Evolutionary conservation across 225 moss, liverwort and hornwort genomes (phyloP).

Genomic region (Takakia lepidozioides): DNA sequence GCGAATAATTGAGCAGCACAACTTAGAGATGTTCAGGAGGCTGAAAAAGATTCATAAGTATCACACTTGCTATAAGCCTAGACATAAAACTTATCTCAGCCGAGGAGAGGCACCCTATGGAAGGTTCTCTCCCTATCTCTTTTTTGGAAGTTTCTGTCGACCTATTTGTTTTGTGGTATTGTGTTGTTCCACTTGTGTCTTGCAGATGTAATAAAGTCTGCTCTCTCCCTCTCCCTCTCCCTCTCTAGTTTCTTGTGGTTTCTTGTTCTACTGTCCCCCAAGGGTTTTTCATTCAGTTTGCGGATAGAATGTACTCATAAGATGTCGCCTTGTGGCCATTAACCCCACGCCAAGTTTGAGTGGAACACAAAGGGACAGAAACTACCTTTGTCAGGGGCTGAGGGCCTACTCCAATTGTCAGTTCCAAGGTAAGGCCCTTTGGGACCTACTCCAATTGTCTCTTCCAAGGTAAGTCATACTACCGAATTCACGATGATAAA

Average conservation of each 20-base stretch:
- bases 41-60: slow-evolving; percentile 15
- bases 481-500: too few relatives aligned
- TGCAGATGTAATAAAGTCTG: slow-evolving; percentile 4
- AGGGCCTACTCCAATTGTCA: too few relatives aligned
- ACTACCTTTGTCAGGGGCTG: too few relatives aligned
- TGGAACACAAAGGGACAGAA: too few relatives aligned
- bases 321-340: too few relatives aligned
- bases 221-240: not conserved
- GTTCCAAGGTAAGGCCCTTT: too few relatives aligned
- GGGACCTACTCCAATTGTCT: too few relatives aligned
- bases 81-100: slow-evolving; percentile 15
- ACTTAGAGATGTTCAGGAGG: slow-evolving; percentile 14
- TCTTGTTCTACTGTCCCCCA: not conserved
- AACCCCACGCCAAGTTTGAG: too few relatives aligned
- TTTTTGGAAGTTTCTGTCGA: too few relatives aligned
- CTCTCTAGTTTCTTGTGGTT: not conserved
- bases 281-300: not conserved
- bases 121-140: slow-evolving; percentile 19
- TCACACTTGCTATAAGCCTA: slow-evolving; percentile 15
- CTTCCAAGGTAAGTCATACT: too few relatives aligned
- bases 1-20: slow-evolving; percentile 22
- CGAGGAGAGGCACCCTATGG: slow-evolving; percentile 31
- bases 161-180: too few relatives aligned
- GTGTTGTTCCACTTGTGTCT: slow-evolving; percentile 1
- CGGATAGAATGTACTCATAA: too few relatives aligned